Conservation (phyloP, 2,329 filamentous ascomycete species). For the Neofusicoccum laricinum region DNA sequence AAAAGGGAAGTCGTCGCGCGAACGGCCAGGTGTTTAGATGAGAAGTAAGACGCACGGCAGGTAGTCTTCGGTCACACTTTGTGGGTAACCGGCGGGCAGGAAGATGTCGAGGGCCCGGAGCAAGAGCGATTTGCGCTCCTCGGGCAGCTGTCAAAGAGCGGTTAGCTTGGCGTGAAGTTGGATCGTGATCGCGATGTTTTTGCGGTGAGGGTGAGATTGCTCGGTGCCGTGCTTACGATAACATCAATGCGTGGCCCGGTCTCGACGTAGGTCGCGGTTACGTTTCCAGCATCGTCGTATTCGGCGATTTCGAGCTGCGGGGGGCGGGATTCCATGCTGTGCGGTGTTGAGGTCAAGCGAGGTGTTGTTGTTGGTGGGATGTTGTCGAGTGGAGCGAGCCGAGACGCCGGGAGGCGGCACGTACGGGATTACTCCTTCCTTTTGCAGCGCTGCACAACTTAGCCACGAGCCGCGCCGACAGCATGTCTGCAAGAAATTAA, state of each 20-base stretch:
- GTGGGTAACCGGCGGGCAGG: conserved; percentile 81
- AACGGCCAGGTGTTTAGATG: background rate
- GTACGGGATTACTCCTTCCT: background rate
- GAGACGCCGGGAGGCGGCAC: background rate
- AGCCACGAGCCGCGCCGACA: background rate
- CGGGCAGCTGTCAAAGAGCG: conserved; percentile 18
- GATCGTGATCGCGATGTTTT: background rate
- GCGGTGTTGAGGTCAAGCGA: background rate
- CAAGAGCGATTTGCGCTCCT: conserved; percentile 25
- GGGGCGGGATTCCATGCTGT: background rate
- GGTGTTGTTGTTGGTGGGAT: conserved; percentile 1
- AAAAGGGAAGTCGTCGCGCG: conserved; percentile 3
- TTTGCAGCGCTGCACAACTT: background rate
- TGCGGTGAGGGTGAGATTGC: conserved; percentile 1
- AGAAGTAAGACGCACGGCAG: conserved; percentile 51
- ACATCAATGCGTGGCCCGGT: conserved; percentile 46
- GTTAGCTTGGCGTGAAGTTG: conserved; percentile 19
- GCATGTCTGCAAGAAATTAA: background rate
- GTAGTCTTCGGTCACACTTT: conserved; percentile 84
- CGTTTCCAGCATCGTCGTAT: conserved; percentile 50
- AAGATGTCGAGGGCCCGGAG: conserved; percentile 65
- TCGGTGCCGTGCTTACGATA: conserved; percentile 33
- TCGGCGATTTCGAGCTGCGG: conserved; percentile 31
- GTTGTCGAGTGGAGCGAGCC: conserved; percentile 8
- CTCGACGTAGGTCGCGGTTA: conserved; percentile 50